Evolutionary conservation across 179 eudicot species (phyloP).

Genomic region (Sideroxylon spinosum): DNA sequence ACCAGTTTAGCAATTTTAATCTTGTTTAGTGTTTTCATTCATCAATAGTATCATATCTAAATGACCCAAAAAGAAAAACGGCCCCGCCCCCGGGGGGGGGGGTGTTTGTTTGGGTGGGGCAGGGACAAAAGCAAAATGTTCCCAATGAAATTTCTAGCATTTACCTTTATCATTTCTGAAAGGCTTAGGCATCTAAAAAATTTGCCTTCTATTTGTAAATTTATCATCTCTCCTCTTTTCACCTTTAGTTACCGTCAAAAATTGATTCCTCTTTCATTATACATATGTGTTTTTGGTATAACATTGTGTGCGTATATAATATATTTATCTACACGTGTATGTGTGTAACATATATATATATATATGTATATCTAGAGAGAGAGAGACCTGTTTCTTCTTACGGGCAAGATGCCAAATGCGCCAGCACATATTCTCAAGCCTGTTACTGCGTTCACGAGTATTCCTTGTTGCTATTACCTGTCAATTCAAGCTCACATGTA

Average conservation of each 20-base stretch:
- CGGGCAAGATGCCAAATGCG: constrained; percentile 54
- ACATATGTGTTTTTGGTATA: too few species aligned
- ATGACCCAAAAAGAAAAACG: not conserved
- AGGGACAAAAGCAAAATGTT: not conserved
- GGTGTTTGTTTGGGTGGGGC: too few species aligned
- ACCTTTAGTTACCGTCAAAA: too few species aligned
- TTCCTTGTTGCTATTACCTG: constrained; percentile 55
- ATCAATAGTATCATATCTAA: not conserved
- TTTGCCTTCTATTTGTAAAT: too few species aligned
- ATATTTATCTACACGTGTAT: too few species aligned
- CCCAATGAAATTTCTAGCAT: not conserved
- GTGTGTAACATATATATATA: too few species aligned
- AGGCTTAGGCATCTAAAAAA: not conserved
- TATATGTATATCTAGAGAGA: not conserved
- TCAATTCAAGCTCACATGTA: constrained; percentile 8
- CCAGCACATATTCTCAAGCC: constrained; percentile 66
- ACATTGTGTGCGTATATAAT: too few species aligned
- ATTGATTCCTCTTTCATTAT: too few species aligned
- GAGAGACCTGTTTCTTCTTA: constrained; percentile 45
- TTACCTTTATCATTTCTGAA: not conserved
- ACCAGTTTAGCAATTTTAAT: not conserved
- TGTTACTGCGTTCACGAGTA: constrained; percentile 41
- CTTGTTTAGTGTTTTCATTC: not conserved
- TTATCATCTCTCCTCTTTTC: too few species aligned
- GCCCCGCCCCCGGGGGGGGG: too few species aligned